Evolutionary conservation across 2,329 filamentous ascomycete genomes (phyloP), one percentile per base, ranked within the genome.

Genomic region (Phyllosticta citriasiana): DNA sequence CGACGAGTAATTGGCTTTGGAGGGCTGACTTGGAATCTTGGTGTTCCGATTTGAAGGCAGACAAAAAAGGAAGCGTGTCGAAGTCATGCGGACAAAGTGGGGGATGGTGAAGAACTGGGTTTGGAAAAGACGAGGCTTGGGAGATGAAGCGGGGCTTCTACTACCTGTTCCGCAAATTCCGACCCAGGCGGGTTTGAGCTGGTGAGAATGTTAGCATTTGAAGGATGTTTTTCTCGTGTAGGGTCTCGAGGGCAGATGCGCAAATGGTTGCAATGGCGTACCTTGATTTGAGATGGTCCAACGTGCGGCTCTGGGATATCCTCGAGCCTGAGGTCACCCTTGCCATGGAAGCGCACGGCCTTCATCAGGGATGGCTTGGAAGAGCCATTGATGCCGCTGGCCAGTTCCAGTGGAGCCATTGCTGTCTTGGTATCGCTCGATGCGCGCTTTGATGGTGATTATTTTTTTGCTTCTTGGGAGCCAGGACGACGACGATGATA

Each of bases 301-400:
- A 75, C 67, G 61, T 70, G 64, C 14, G 76, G 76, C 24, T 76
- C 66, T 19, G 75, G 71, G 53, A 79, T 73, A 26, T 74, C 65
- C 55, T 79, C 77, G 52, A 75, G 73, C 53, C 76, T 67, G 63
- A 79, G 66, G 60, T 79, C 76, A 53, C 70, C 67, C 62, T 78
- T 68, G 19, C 77, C 77, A 64, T 79, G 72, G 66, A 77, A 79
- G 2, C 76, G 73, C 8, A 79, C 68, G n/a, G 77, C 77, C 63
- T 77, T 76, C 77, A 79, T 78, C 9, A 67, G 74, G 40, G 40
- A n/a, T 47, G 14, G 14, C 40, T n/a, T 47, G 40, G 16, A 47
- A 47, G 33, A 40, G 2, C 33, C 33, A 40, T 40, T 40, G 10
- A 16, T 40, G 33, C 14, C 33, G 33, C 16, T 40, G 33, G 33